These are phyloP conservation scores for Mentha longifolia DNA, from an alignment of 257 asterid species.

Conservation along the genomic window DNA sequence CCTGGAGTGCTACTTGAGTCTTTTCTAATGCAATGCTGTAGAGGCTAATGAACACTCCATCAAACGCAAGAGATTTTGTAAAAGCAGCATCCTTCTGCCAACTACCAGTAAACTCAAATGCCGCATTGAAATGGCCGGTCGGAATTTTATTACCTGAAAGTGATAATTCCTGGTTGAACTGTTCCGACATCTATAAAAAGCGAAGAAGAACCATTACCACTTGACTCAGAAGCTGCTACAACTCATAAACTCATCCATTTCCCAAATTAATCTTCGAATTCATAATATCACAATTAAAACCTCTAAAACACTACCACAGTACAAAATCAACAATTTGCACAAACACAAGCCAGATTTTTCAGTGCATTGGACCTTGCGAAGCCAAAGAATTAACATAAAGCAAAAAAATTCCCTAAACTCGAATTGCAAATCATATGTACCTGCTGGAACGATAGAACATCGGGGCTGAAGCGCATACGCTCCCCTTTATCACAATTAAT, in stretches of 20 bases:
- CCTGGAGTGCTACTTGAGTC: slow-evolving; percentile 62
- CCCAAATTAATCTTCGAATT: slow-evolving; percentile 19
- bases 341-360: slow-evolving; percentile 8
- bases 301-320: slow-evolving; percentile 4
- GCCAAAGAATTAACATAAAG: not conserved
- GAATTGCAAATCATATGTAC: slow-evolving; percentile 33
- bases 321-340: not conserved
- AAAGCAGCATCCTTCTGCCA: slow-evolving; percentile 92
- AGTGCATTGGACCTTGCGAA: slow-evolving; percentile 4
- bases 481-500: slow-evolving; percentile 84
- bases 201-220: slow-evolving; percentile 27
- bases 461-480: slow-evolving; percentile 77
- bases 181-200: slow-evolving; percentile 74
- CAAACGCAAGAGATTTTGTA: slow-evolving; percentile 80
- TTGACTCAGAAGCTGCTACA: slow-evolving; percentile 7
- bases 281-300: not conserved
- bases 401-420: not conserved
- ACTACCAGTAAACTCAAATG: slow-evolving; percentile 72
- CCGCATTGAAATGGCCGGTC: slow-evolving; percentile 80
- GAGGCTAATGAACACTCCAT: slow-evolving; percentile 70
- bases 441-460: slow-evolving; percentile 75
- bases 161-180: slow-evolving; percentile 81
- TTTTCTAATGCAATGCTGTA: slow-evolving; percentile 77
- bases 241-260: slow-evolving; percentile 25
- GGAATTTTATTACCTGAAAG: slow-evolving; percentile 83